Conservation (phyloP, 768 basidiomycete species). For the Amanita fuliginea region DNA sequence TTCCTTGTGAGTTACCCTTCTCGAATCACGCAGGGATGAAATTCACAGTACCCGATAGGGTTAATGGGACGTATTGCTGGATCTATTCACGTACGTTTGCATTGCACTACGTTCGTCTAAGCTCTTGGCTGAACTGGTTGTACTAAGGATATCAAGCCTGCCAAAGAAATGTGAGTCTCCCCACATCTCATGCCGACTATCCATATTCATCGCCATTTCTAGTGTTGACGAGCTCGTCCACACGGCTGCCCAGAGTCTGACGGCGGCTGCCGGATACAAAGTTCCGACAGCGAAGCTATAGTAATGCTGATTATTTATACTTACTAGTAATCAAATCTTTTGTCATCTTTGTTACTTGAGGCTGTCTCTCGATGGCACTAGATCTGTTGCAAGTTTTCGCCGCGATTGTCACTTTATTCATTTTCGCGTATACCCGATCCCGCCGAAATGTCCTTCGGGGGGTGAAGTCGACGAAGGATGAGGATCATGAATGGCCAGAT, state of each 20-base stretch:
- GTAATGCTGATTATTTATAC: too few species aligned
- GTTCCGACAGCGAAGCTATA: slow-evolving; percentile 40
- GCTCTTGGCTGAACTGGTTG: background rate
- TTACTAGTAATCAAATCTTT: too few species aligned
- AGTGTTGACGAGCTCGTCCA: slow-evolving; percentile 77
- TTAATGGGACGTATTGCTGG: slow-evolving; percentile 74
- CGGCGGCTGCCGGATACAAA: slow-evolving; percentile 29
- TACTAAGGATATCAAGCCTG: slow-evolving; percentile 78
- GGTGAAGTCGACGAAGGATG: background rate
- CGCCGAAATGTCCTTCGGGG: background rate
- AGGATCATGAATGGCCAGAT: slow-evolving; percentile 12
- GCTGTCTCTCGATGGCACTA: background rate
- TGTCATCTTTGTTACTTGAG: too few species aligned
- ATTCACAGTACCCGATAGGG: slow-evolving; percentile 28
- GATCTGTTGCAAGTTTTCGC: background rate
- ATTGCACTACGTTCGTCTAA: background rate
- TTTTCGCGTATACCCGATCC: background rate
- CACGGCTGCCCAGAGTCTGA: slow-evolving; percentile 53
- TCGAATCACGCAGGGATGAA: background rate
- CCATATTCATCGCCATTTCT: slow-evolving; percentile 1
- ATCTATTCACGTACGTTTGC: slow-evolving; percentile 41
- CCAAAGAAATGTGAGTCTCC: slow-evolving; percentile 63
- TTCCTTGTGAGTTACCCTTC: slow-evolving; percentile 36
- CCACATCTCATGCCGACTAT: slow-evolving; percentile 7
- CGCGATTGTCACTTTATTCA: background rate